Base-by-base conservation (phyloP, 257 asterid genomes). In the Buddleja alternifolia region DNA sequence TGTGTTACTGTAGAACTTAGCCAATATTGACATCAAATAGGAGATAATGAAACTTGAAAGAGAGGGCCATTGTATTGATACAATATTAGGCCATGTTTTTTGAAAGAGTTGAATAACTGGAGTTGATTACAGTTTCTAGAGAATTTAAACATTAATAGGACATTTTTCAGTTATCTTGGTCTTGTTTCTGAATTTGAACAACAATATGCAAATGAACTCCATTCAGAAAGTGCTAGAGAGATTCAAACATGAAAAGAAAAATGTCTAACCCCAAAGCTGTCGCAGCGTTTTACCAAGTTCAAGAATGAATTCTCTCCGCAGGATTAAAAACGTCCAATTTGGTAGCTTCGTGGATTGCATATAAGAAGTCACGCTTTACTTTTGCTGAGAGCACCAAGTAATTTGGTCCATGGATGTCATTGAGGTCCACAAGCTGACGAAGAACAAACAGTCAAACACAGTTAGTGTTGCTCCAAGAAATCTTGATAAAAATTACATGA, bases 251-350 rank as follows among this genome's bases (percentile, higher is more conserved):
- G 47, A 24, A 37, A 71, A 52, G n/a, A n/a, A 60, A 47, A 65
- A 47, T 19, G 62, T 69, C 95, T 90, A 77, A 90, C 90, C 96
- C 95, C 94, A 93, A 42, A 80, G 72, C 56, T 83, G 95, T 71
- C 78, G 87, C 82, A 93, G 58, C 20, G 74, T 51, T 72, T 72
- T 81, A 47, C 89, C 89, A 60, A 90, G 81, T 19, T 90, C 94
- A 66, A 77, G 68, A 54, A 84, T 64, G 73, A 78, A 84, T 69
- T 78, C 90, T 86, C 65, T 88, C 95, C 37, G 88, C 79, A 62
- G 88, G 82, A 72, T 68, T 82, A 54, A 79, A 81, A 24, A 75
- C 74, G 44, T 84, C 89, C 73, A 66, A 60, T 51, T 81, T 80
- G 39, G 78, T 70, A 17, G 89, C 86, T 78, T 88, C 95, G 79